Evolutionary conservation across 768 basidiomycete species (phyloP).

Genomic region (Neoboletus magnificus): DNA sequence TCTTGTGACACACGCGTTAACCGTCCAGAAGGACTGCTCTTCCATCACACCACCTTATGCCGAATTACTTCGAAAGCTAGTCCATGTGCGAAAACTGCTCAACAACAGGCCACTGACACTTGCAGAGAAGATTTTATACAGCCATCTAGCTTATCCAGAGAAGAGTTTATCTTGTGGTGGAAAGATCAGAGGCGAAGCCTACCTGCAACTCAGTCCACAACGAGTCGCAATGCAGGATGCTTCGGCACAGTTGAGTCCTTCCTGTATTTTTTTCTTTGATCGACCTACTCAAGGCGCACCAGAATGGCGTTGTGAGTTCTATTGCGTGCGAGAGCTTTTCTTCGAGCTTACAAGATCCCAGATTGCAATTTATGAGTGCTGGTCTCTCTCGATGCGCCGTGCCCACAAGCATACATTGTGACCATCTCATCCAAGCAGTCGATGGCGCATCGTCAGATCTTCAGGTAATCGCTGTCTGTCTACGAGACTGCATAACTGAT

Average conservation of each 20-base stretch:
- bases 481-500: neutral
- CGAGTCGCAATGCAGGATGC: conserved; percentile 98
- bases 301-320: conserved; percentile 78
- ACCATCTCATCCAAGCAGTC: conserved; percentile 94
- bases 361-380: conserved; percentile 98
- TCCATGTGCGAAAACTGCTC: conserved; percentile 64
- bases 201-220: conserved; percentile 88
- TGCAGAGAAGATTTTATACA: conserved; percentile 97
- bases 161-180: conserved; percentile 61
- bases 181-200: conserved; percentile 78
- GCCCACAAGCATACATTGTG: conserved; percentile 92
- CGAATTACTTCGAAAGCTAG: conserved; percentile 64
- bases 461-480: conserved; percentile 45
- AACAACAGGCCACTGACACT: conserved; percentile 78
- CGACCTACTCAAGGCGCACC: conserved; percentile 9
- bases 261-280: neutral
- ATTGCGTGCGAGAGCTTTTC: neutral
- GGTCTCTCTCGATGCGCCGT: conserved; percentile 82
- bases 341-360: conserved; percentile 25
- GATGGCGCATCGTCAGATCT: conserved; percentile 85
- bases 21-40: conserved; percentile 54
- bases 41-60: conserved; percentile 87
- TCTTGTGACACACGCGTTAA: conserved; percentile 40
- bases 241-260: conserved; percentile 70
- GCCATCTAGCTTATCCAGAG: conserved; percentile 81